phyloP scores from a whole-genome alignment of 495 filamentous ascomycete genomes.

The Cercophora newfieldiana region DNA sequence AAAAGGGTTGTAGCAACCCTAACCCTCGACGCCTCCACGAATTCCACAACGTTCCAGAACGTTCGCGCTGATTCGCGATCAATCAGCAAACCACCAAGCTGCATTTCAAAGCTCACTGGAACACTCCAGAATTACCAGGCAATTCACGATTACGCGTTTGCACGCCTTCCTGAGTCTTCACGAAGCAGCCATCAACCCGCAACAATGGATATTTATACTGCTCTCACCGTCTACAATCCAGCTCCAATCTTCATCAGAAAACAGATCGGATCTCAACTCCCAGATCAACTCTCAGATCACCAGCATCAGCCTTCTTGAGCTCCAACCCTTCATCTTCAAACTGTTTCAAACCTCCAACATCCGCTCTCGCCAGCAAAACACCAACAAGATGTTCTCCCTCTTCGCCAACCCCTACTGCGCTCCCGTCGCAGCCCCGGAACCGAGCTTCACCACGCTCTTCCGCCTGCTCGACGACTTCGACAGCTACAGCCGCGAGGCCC shows the following conservation, averaged over 20 bases:
- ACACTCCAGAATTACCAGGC: neutral
- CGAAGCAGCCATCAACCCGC: neutral
- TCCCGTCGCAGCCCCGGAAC: slow-evolving; percentile 23
- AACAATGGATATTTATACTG: slow-evolving; percentile 1
- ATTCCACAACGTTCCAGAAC: neutral
- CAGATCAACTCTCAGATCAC: neutral
- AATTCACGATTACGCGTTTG: neutral
- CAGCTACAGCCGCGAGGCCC: slow-evolving; percentile 42
- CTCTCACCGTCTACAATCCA: neutral
- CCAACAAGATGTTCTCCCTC: slow-evolving; percentile 10
- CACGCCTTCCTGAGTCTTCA: neutral
- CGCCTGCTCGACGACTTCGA: slow-evolving; percentile 74
- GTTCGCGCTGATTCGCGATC: neutral
- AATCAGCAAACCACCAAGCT: neutral
- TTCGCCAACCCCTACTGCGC: slow-evolving; percentile 8
- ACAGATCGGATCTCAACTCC: neutral
- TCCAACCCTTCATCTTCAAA: neutral
- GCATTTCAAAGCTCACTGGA: neutral
- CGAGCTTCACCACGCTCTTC: slow-evolving; percentile 65
- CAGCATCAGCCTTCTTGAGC: neutral
- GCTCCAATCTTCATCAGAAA: neutral
- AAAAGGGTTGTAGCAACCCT: too few relatives aligned
- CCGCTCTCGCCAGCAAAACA: neutral
- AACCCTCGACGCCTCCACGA: neutral
- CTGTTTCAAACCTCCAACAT: neutral